These are phyloP conservation scores for Dacryopinax spathularia DNA, from an alignment of 768 basidiomycete genomes.

Conservation along the genomic window DNA sequence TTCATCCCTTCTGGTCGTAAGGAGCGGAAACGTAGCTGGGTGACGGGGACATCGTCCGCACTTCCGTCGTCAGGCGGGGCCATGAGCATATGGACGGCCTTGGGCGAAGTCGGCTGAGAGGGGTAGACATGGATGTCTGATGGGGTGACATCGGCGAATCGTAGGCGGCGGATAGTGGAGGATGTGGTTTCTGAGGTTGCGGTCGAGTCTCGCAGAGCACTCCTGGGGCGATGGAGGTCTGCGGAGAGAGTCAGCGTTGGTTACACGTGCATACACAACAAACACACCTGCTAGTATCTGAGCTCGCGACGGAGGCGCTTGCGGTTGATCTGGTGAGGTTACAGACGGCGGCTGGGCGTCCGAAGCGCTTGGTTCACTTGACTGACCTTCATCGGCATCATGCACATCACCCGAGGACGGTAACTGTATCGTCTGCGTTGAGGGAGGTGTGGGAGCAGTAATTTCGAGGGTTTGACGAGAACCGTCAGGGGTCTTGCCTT, in stretches of 20 bases:
- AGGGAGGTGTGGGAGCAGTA: slow-evolving; percentile 13
- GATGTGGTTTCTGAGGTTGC: neutral
- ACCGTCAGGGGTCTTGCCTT: slow-evolving; percentile 20
- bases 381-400: too few relatives aligned
- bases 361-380: too few relatives aligned
- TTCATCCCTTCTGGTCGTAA: slow-evolving; percentile 25
- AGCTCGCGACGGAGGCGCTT: slow-evolving; percentile 4
- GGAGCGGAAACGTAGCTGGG: slow-evolving; percentile 19
- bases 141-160: slow-evolving; percentile 62
- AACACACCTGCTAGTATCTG: neutral
- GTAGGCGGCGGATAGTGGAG: slow-evolving; percentile 32
- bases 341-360: too few relatives aligned
- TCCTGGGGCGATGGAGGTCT: slow-evolving; percentile 4
- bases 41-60: slow-evolving; percentile 16
- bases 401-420: too few relatives aligned
- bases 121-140: slow-evolving; percentile 73
- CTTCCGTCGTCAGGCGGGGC: slow-evolving; percentile 30
- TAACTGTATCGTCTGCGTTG: slow-evolving; percentile 17
- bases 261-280: neutral
- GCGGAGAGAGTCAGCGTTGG: neutral
- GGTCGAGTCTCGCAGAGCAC: slow-evolving; percentile 4
- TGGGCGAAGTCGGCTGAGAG: slow-evolving; percentile 63
- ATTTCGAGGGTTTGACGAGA: slow-evolving; percentile 1
- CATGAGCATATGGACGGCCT: slow-evolving; percentile 39
- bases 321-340: slow-evolving; percentile 7